Evolutionary conservation across 2,329 filamentous ascomycete genomes (phyloP), one percentile per base, ranked within the genome.

Genomic region (Pseudocercospora cruenta): DNA sequence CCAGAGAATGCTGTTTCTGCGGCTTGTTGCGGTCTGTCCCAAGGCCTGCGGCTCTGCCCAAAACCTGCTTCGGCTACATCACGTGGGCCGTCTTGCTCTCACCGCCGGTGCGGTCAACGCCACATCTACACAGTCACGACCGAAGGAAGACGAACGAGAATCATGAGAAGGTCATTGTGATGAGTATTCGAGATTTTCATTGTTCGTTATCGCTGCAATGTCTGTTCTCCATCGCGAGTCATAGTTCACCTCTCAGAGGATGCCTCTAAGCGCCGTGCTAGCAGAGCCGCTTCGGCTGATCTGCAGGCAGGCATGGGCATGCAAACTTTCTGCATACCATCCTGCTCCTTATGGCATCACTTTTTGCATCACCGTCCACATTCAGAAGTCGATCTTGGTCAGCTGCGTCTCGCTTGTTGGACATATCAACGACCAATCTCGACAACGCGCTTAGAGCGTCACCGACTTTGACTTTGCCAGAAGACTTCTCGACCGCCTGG

Each of bases 241-340:
- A 19, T 57, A 19, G 4, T 57, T 19, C 53, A 26, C 24, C 53
- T 28, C 26, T 33, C 53, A 57, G 24, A 57, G 53, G 3, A 57
- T 33, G 53, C 28, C 53, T 57, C 53, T 57, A 57, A 57, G 53
- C 53, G 53, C 53, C 53, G 53, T 57, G 53, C 53, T 33, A 33
- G 53, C 47, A 51, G 53, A 28, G 28, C 53, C 53, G 53, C 53
- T 28, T 57, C 53, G 53, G 28, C 53, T 28, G 53, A 51, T 51
- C 47, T 51, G 21, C 47, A 51, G 21, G 47, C 47, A 51, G 53
- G 12, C 53, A 57, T 31, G 10, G 53, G 53, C 53, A 33, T 33
- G 53, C 53, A 57, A 57, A 57, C 53, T 57, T 19, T 33, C 53
- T 33, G 53, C 53, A 21, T 33, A 31, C 26, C 24, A 33, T 57